Evolutionary conservation across 805 yeast species (phyloP), one percentile per base, ranked within the genome.

Genomic region (Candida nitratophila): DNA sequence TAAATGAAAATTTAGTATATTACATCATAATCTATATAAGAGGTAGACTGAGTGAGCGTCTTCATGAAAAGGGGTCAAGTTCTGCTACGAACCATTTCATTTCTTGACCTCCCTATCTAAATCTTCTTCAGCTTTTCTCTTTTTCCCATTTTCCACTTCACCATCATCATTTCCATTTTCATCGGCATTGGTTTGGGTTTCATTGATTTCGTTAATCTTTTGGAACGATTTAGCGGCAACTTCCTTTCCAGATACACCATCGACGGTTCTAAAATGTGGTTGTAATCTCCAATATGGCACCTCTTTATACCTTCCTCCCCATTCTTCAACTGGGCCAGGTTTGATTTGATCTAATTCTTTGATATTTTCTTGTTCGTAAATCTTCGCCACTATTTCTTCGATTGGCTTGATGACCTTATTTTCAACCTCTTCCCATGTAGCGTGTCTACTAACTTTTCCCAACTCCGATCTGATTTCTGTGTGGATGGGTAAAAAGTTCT

Each of bases 251-350:
- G 73, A 69, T 3, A 77, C 79, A 20, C 98, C 98, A 59, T 87
- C 77, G 1, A 91, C 96, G 2, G 83, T 81, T 54, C 99, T 74
- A 71, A 91, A 91, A 60, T 86, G 85, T 2, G 99, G 99, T 65
- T 91, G 99, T 51, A 96, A 81, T 55, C 98, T 75, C 98, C 98
- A 91, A 61, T 84, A 89, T 1, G 99, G 98, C 15, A 91, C 78
- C 4, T 73, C 75, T 60, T 80, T 79, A 61, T 93, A 91, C 14
- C 71, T 54, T 1, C 95, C 96, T 40, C 95, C 96, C 90, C 95
- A 84, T 52, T 79, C 79, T 32, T 57, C 53, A 1, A 56, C 37
- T 7, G 74, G 77, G 0, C 89, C 88, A 8, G 64, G 68, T 0
- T 64, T 66, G 1, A 84, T 71, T 4, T 56, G 62, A 55, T 88